phyloP scores from a whole-genome alignment of 2,329 filamentous ascomycete genomes.

The Hymenoscyphus salicellus region DNA sequence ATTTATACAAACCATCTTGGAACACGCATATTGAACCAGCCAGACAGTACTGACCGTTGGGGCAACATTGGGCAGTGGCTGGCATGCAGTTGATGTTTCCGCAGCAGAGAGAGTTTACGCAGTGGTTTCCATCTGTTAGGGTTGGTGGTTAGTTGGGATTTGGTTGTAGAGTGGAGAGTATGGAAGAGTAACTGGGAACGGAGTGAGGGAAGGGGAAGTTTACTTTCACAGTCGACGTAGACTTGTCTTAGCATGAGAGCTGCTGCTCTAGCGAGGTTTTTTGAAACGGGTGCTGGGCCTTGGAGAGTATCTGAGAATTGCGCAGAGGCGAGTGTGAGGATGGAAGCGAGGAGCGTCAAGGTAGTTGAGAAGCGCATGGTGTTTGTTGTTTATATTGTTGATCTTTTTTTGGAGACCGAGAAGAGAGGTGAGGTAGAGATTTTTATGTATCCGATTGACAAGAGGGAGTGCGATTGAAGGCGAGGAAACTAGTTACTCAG shows the following conservation, averaged over 20 bases:
- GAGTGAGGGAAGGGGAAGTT: not conserved
- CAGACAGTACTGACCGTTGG: slow-evolving; percentile 9
- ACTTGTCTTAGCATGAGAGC: not conserved
- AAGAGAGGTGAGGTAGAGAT: too few species aligned
- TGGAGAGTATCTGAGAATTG: slow-evolving; percentile 1
- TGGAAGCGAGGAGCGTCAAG: not conserved
- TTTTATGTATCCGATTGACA: too few species aligned
- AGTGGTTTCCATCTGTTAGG: slow-evolving; percentile 5
- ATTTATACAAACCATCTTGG: not conserved
- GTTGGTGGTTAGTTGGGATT: not conserved
- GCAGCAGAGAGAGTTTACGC: slow-evolving; percentile 9
- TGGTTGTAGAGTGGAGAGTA: not conserved
- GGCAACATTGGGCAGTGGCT: slow-evolving; percentile 1
- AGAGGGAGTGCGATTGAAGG: too few species aligned
- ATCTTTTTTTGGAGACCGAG: not conserved
- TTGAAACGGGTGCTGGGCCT: not conserved
- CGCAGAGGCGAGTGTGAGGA: not conserved
- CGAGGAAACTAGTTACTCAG: not conserved
- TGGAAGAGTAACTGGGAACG: not conserved
- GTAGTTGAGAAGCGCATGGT: slow-evolving; percentile 3
- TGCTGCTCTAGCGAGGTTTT: not conserved
- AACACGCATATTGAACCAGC: not conserved
- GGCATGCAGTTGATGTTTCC: slow-evolving; percentile 8
- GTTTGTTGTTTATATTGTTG: not conserved
- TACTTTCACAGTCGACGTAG: not conserved